Base-by-base conservation (phyloP, 371 early-diverging fungal genomes). In the Dichotomocladium elegans region DNA sequence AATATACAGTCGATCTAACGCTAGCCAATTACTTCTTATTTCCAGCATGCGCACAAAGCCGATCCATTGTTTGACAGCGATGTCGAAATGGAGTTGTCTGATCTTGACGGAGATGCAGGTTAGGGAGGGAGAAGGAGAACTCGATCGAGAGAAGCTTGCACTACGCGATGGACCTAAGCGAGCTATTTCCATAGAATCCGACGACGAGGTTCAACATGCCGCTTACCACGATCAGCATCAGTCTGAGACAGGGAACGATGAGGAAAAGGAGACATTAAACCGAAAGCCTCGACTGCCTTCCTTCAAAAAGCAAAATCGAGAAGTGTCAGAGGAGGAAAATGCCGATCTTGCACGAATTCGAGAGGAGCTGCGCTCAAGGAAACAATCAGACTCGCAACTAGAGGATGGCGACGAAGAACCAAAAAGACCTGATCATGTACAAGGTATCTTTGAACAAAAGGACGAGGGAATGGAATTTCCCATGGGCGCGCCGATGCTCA, bases 31-130 rank as follows among this genome's bases (percentile, higher is more conserved):
- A n/a, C n/a, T n/a, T n/a, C n/a, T n/a, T 15, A 37, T 10, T 3
- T 12, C 5, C 35, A 1, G 6, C 9, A 54, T 35, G 47, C 26
- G 26, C 31, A 10, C 21, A 33, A 44, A 17, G 52, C 52, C 3
- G 42, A 48, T 24, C 48, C 47, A n/a, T 30, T 52, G 19, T 58
- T 58, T 47, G 53, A 31, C 26, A 31, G 53, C 21, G 53, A 52
- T 28, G 66, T 58, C 26, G 66, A 55, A 29, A 60, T 57, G 19
- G 74, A 70, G 49, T 58, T 74, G 53, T 68, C 68, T 51, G 74
- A 74, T 61, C 71, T 74, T 53, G 74, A 74, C 31, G 72, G 63
- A 26, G 72, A 72, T 48, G 68, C 65, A 63, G 65, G 72, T 68
- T 61, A 50, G 25, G n/a, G n/a, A n/a, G n/a, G n/a, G n/a, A n/a